Evolutionary conservation across 176 grass and related monocot species (phyloP).

Genomic region (Musa acuminata): DNA sequence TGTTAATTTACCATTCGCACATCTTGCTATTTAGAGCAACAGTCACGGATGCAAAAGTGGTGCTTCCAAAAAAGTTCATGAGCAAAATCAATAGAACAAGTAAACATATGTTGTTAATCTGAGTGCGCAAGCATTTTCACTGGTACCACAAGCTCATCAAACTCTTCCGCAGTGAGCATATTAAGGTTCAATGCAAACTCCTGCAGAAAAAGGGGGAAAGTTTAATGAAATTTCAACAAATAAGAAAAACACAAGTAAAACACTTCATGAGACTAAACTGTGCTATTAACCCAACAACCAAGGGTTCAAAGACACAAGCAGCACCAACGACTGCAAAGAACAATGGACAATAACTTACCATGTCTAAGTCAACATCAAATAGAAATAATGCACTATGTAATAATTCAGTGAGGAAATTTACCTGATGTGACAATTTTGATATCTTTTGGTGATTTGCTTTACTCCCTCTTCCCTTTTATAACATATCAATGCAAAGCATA

Average conservation of each 20-base stretch:
- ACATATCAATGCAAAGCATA: no score
- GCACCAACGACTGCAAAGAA: constrained; percentile 35
- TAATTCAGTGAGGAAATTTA: constrained; percentile 18
- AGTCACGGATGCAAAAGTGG: not conserved
- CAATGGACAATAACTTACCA: not conserved
- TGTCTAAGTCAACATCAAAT: constrained; percentile 6
- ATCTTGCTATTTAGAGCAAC: not conserved
- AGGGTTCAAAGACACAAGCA: constrained; percentile 36
- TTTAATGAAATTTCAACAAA: not conserved
- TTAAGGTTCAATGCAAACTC: constrained; percentile 8
- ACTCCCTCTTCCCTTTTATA: constrained; percentile 33
- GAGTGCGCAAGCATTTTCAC: constrained; percentile 5
- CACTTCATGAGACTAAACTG: not conserved
- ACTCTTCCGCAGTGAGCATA: constrained; percentile 4
- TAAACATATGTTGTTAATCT: not conserved
- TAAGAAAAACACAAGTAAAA: not conserved
- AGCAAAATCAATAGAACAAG: not conserved
- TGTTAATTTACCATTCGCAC: not conserved
- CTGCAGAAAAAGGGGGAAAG: not conserved
- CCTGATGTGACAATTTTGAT: constrained; percentile 82
- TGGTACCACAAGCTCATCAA: no score
- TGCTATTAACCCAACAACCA: not conserved
- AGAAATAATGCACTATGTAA: no score
- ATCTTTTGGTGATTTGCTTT: constrained; percentile 86
- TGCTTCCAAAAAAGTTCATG: not conserved